phyloP scores from a whole-genome alignment of 768 basidiomycete genomes.

The Tricholoma flavovirens region DNA sequence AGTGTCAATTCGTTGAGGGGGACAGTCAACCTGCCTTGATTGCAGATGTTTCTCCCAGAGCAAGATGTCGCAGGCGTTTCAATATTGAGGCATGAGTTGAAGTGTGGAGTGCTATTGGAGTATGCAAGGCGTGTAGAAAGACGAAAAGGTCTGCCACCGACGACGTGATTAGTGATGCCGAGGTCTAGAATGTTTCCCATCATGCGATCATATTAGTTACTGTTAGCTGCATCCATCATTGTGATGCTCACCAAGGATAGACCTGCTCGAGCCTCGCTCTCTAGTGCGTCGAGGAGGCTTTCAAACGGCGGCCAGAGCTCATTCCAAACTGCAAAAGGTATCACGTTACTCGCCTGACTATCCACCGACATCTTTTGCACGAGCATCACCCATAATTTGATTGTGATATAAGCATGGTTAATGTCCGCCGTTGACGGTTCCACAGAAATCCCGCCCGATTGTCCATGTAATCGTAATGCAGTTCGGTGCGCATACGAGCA shows the following conservation, averaged over 20 bases:
- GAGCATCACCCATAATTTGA: conserved; percentile 69
- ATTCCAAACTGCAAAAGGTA: conserved; percentile 56
- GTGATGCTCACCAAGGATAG: conserved; percentile 31
- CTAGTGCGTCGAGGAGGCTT: conserved; percentile 42
- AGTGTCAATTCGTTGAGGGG: conserved; percentile 2
- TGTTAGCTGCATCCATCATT: background rate
- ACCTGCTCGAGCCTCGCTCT: conserved; percentile 39
- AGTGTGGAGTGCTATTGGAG: conserved; percentile 47
- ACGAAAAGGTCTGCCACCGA: conserved; percentile 62
- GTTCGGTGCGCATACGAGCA: conserved; percentile 46
- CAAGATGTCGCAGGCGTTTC: conserved; percentile 41
- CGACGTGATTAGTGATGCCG: conserved; percentile 48
- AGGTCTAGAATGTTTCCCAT: conserved; percentile 34
- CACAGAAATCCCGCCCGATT: conserved; percentile 29
- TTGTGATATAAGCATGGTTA: conserved; percentile 61
- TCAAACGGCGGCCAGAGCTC: conserved; percentile 74
- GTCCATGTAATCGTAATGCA: conserved; percentile 37
- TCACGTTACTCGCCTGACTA: conserved; percentile 23
- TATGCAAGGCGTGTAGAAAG: conserved; percentile 53
- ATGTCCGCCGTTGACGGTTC: conserved; percentile 51
- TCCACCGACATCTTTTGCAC: conserved; percentile 32
- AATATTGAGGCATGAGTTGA: conserved; percentile 45
- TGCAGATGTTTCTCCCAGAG: conserved; percentile 41
- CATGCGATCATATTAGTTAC: conserved; percentile 1
- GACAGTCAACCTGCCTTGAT: conserved; percentile 38